These are phyloP conservation scores for Cystobasidium tubakii DNA, from an alignment of 768 basidiomycete genomes.

Conservation along the genomic window DNA sequence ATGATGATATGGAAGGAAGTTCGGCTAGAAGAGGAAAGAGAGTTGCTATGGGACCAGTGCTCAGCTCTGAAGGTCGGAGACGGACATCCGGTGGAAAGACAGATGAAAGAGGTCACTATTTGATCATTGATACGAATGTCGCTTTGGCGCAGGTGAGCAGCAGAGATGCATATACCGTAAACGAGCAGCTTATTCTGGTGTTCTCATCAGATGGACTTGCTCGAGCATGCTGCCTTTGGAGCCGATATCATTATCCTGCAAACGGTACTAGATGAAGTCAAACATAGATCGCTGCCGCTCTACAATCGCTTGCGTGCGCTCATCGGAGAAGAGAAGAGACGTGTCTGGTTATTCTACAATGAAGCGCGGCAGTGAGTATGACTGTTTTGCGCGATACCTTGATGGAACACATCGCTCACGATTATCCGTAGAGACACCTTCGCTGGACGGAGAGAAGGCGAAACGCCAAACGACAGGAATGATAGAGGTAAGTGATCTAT, in stretches of 20 bases:
- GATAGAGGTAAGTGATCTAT: slow-evolving; percentile 66
- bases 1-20: slow-evolving; percentile 41
- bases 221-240: slow-evolving; percentile 68
- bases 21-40: slow-evolving; percentile 20
- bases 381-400: neutral
- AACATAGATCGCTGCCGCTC: slow-evolving; percentile 84
- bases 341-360: slow-evolving; percentile 53
- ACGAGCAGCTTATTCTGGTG: slow-evolving; percentile 36
- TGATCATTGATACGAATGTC: slow-evolving; percentile 91
- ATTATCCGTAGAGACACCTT: slow-evolving; percentile 56
- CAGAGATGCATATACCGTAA: slow-evolving; percentile 29
- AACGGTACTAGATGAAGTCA: slow-evolving; percentile 92
- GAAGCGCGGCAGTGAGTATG: slow-evolving; percentile 50
- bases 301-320: slow-evolving; percentile 86
- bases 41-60: slow-evolving; percentile 52
- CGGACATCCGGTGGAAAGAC: slow-evolving; percentile 18
- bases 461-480: slow-evolving; percentile 87
- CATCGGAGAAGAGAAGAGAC: slow-evolving; percentile 61
- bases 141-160: slow-evolving; percentile 73
- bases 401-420: too few relatives aligned
- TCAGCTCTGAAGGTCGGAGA: slow-evolving; percentile 55
- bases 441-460: slow-evolving; percentile 64
- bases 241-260: slow-evolving; percentile 84
- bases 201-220: slow-evolving; percentile 75
- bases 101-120: slow-evolving; percentile 56